Percentiles rank a stretch among this genome's conserved stretches.
These are phyloP conservation scores for Populus tomentosa DNA, from an alignment of 441 rosid genomes.

Conservation along the genomic window DNA sequence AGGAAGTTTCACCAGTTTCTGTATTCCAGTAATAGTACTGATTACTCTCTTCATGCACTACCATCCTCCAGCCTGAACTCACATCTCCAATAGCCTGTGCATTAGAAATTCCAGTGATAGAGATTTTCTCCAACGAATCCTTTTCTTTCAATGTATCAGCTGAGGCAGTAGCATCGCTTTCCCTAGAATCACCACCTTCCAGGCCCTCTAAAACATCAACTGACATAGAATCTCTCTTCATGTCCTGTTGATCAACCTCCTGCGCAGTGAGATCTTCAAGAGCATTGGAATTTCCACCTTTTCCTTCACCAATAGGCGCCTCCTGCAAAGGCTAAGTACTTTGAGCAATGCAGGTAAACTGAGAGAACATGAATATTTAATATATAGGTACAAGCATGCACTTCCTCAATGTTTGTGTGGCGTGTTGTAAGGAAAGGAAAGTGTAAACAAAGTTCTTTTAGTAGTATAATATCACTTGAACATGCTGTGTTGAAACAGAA, in stretches of 20 bases:
- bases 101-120: constrained; percentile 40
- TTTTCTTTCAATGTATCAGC: constrained; percentile 37
- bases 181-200: constrained; percentile 32
- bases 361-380: neutral
- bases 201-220: constrained; percentile 23
- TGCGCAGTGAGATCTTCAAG: constrained; percentile 27
- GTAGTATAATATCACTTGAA: neutral
- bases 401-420: neutral
- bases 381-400: neutral
- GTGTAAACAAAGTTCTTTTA: neutral
- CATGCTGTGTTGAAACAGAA: neutral
- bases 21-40: constrained; percentile 96
- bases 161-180: constrained; percentile 21
- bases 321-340: constrained; percentile 34
- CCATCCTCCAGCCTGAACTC: constrained; percentile 74
- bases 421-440: neutral
- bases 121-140: constrained; percentile 30
- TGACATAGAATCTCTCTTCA: constrained; percentile 29
- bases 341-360: constrained; percentile 4
- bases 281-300: constrained; percentile 25
- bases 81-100: constrained; percentile 45
- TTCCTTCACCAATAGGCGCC: constrained; percentile 28
- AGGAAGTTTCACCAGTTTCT: constrained; percentile 96
- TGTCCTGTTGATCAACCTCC: constrained; percentile 27
- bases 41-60: constrained; percentile 85